Evolutionary conservation across 2,329 filamentous ascomycete species (phyloP).

Genomic region (Colletotrichum incanum): DNA sequence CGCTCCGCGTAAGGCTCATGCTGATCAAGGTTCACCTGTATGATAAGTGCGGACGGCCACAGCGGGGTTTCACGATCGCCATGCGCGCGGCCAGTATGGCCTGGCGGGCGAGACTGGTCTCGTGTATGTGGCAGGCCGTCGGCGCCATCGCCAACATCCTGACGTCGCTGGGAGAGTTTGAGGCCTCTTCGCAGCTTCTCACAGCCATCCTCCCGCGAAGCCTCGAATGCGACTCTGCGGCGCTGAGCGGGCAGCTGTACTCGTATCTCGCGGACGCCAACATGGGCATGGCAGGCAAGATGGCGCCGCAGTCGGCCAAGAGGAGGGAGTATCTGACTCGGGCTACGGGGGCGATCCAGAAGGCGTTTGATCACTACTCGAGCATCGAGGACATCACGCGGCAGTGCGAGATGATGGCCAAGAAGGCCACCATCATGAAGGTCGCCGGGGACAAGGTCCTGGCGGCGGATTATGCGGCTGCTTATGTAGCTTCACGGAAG

Average conservation of each 20-base stretch:
- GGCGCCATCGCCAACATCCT: constrained; percentile 79
- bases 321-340: constrained; percentile 71
- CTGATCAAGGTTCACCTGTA: constrained; percentile 81
- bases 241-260: constrained; percentile 77
- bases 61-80: constrained; percentile 83
- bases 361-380: constrained; percentile 75
- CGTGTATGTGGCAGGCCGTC: constrained; percentile 81
- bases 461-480: constrained; percentile 77
- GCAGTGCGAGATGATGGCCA: constrained; percentile 85
- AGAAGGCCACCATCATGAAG: constrained; percentile 85
- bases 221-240: constrained; percentile 78
- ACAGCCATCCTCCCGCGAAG: constrained; percentile 81
- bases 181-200: constrained; percentile 75
- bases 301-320: constrained; percentile 58
- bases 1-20: constrained; percentile 79
- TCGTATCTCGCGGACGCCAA: constrained; percentile 81
- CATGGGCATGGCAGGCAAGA: constrained; percentile 81
- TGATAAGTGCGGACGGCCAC: constrained; percentile 76
- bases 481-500: constrained; percentile 73
- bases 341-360: constrained; percentile 74
- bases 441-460: constrained; percentile 75
- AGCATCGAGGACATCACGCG: constrained; percentile 77
- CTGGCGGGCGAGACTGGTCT: constrained; percentile 78
- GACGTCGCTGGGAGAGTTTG: constrained; percentile 79
- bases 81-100: constrained; percentile 83